These are phyloP conservation scores for Porphyrellus cyaneotinctus DNA, from an alignment of 768 basidiomycete genomes.

Conservation along the genomic window DNA sequence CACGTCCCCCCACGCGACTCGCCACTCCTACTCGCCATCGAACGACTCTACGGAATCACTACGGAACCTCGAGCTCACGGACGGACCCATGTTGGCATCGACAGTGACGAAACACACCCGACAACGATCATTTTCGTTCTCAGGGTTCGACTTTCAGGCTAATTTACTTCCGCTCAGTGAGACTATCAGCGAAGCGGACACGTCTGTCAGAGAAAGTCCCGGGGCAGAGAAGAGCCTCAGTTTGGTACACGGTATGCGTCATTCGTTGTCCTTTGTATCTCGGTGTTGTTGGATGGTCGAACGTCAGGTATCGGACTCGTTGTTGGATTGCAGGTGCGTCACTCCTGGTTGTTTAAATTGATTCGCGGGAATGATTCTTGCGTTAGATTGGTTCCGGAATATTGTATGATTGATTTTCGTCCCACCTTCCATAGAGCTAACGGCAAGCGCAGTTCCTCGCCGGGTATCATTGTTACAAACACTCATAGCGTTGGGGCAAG, in stretches of 20 bases:
- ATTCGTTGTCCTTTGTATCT: background rate
- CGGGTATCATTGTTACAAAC: slow-evolving; percentile 87
- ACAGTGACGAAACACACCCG: slow-evolving; percentile 19
- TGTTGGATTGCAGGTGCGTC: slow-evolving; percentile 68
- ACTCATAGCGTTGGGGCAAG: slow-evolving; percentile 88
- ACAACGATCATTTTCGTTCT: slow-evolving; percentile 61
- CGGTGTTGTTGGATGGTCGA: slow-evolving; percentile 6
- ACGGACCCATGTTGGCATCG: slow-evolving; percentile 45
- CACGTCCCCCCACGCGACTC: slow-evolving; percentile 1
- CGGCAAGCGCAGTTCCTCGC: slow-evolving; percentile 62
- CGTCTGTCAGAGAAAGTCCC: slow-evolving; percentile 40
- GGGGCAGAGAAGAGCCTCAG: slow-evolving; percentile 76
- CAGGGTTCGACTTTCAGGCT: slow-evolving; percentile 75
- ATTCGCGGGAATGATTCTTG: slow-evolving; percentile 1
- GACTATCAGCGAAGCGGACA: slow-evolving; percentile 69
- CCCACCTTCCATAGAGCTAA: background rate
- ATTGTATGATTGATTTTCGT: slow-evolving; percentile 55
- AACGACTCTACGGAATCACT: slow-evolving; percentile 70
- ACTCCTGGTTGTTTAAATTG: background rate
- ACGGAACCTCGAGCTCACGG: slow-evolving; percentile 72
- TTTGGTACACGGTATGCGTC: slow-evolving; percentile 65
- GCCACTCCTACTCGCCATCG: slow-evolving; percentile 1
- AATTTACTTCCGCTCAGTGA: slow-evolving; percentile 74
- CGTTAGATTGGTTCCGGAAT: slow-evolving; percentile 86
- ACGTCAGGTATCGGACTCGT: slow-evolving; percentile 75